Percentiles rank a stretch among this genome's conserved stretches.
These are phyloP conservation scores for Lodderomyces metapsilosis DNA, from an alignment of 1,139 yeast genomes.

Conservation along the genomic window DNA sequence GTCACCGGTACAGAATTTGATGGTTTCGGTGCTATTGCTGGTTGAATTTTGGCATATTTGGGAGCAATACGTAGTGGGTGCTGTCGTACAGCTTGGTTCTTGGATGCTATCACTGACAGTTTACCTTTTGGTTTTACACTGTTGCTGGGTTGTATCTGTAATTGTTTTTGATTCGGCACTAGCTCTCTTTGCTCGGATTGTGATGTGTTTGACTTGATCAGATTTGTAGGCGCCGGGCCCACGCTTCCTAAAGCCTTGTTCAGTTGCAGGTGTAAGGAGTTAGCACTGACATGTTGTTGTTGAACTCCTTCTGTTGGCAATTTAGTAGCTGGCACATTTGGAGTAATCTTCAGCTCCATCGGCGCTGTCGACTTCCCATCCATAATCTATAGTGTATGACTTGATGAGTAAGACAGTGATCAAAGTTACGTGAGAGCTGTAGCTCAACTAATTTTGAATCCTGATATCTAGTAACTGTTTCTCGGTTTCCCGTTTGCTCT, in stretches of 20 bases:
- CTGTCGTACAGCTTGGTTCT: conserved; percentile 5
- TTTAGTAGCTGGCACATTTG: not conserved
- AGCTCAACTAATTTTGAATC: too few species aligned
- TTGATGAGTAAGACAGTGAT: not conserved
- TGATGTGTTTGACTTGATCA: not conserved
- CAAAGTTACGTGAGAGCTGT: not conserved
- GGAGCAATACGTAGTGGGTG: conserved; percentile 13
- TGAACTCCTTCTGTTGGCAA: not conserved
- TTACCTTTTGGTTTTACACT: not conserved
- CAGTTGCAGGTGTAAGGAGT: not conserved
- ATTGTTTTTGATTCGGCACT: conserved; percentile 1
- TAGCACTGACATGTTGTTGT: not conserved
- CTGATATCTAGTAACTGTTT: too few species aligned
- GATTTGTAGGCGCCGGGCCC: not conserved
- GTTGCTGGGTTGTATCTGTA: conserved; percentile 3
- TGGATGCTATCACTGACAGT: conserved; percentile 2
- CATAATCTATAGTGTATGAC: not conserved
- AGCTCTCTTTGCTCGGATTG: not conserved
- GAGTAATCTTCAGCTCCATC: not conserved
- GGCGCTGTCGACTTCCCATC: not conserved
- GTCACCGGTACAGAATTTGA: conserved; percentile 23
- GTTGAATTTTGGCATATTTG: conserved; percentile 40
- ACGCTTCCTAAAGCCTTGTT: not conserved
- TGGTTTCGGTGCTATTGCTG: conserved; percentile 43
- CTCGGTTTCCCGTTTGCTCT: too few species aligned